phyloP scores from a whole-genome alignment of 805 yeast genomes.

The Pichia cephalocereana region DNA sequence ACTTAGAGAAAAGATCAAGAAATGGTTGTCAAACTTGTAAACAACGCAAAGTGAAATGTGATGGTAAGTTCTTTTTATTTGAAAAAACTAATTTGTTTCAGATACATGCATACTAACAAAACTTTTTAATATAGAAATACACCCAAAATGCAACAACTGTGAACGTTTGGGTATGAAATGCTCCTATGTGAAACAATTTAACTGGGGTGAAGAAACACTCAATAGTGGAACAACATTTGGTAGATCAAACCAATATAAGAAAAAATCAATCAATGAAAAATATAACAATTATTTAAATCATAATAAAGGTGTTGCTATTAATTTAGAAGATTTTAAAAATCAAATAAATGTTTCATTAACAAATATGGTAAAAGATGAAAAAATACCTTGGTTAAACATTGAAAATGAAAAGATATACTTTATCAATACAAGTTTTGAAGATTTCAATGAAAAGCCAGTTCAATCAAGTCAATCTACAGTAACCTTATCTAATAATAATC shows the following conservation, averaged over 20 bases:
- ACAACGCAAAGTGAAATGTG: conserved; percentile 2
- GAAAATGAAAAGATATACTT: neutral
- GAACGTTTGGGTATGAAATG: conserved; percentile 13
- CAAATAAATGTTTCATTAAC: neutral
- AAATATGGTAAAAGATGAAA: neutral
- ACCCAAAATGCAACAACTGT: conserved; percentile 18
- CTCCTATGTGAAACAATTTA: conserved; percentile 10
- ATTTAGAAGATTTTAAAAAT: neutral
- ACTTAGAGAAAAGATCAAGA: neutral
- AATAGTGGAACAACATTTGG: conserved; percentile 1
- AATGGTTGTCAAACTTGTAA: conserved; percentile 2
- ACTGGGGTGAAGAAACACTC: conserved; percentile 12
- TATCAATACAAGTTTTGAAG: neutral
- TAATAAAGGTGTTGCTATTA: neutral
- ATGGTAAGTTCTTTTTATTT: neutral
- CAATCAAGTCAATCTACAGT: neutral
- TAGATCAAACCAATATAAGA: conserved; percentile 2
- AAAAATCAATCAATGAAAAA: neutral
- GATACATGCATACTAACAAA: neutral
- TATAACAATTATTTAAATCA: neutral
- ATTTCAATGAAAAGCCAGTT: neutral
- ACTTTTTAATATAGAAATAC: neutral
- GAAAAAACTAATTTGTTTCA: neutral
- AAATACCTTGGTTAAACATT: neutral
- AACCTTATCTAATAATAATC: neutral